Evolutionary conservation across 2,329 filamentous ascomycete genomes (phyloP), one percentile per base, ranked within the genome.

Genomic region (Delphinella strobiligena): DNA sequence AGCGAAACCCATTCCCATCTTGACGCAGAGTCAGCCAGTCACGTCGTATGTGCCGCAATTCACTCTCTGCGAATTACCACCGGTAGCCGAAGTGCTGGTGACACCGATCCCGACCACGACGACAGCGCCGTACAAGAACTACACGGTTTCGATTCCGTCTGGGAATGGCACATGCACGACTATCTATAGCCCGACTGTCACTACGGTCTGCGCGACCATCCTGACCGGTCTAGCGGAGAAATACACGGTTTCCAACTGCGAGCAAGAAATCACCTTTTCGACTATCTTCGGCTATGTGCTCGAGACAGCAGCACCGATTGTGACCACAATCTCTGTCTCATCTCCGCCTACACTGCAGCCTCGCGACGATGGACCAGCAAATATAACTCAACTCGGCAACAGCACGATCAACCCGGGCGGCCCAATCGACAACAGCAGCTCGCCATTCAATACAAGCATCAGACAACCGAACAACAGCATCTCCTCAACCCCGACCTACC

Each of bases 221-320:
- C 52, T 68, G 19, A 63, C 54, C 2, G 62, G 59, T 1, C 51
- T 68, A 3, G 61, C 56, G 1, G 56, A 57, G 5, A 58, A 57
- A 33, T 54, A 64, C 41, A 60, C 59, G 1, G 54, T 68, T 37
- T 57, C 61, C 11, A 51, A 59, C 4, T 67, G 65, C 45, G 52
- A 53, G 17, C 62, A 68, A 40, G 55, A 66, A 15, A 54, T 68
- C 35, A 67, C 64, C 3, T 67, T 67, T 46, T 67, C 63, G 2
- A 66, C 56, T 36, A 56, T 65, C 34, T 62, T 59, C 36, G 63
- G 61, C n/a, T 63, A 59, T 47, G 54, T 54, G 2, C 45, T 67
- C n/a, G 56, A 57, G 4, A 60, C 55, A 4, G 58, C 62, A 2
- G 56, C 54, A 8, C 53, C 59, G 4, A 52, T 52, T 1, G 42